Percentiles rank a stretch among this genome's conserved stretches.
Evolutionary conservation across 495 filamentous ascomycete genomes (phyloP).

Genomic region (Penicillium argentinense): DNA sequence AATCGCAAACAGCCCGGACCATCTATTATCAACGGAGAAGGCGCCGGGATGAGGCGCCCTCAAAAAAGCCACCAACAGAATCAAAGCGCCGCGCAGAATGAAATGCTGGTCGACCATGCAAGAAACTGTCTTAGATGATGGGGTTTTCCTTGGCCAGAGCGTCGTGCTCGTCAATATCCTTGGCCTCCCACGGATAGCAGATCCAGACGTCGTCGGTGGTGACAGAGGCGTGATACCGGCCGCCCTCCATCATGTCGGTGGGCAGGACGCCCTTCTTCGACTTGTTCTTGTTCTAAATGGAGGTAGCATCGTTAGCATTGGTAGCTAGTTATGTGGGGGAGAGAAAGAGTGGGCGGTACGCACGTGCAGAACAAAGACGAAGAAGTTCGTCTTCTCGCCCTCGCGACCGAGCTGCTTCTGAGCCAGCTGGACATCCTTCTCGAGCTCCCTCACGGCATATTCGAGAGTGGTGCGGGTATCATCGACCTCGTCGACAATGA

Average conservation of each 20-base stretch:
- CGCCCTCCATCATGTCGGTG: conserved; percentile 70
- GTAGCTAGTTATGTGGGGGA: neutral
- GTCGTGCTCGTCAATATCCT: conserved; percentile 93
- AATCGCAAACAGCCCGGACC: conserved; percentile 19
- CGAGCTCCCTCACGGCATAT: conserved; percentile 91
- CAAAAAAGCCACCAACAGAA: conserved; percentile 11
- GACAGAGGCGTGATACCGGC: conserved; percentile 79
- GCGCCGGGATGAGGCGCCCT: neutral
- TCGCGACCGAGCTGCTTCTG: conserved; percentile 65
- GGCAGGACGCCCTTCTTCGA: conserved; percentile 86
- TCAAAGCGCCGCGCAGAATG: conserved; percentile 25
- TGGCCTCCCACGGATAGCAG: conserved; percentile 99
- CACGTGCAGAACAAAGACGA: conserved; percentile 93
- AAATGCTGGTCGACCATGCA: conserved; percentile 23
- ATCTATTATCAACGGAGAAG: conserved; percentile 12
- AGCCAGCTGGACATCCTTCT: conserved; percentile 91
- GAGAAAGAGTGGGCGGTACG: conserved; percentile 37
- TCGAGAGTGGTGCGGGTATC: conserved; percentile 96
- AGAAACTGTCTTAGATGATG: conserved; percentile 25
- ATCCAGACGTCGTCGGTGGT: conserved; percentile 96
- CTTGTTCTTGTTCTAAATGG: conserved; percentile 88
- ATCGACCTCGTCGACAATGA: conserved; percentile 99
- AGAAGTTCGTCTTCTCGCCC: conserved; percentile 79
- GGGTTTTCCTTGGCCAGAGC: conserved; percentile 58
- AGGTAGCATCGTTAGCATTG: neutral